Evolutionary conservation across 2,329 filamentous ascomycete genomes (phyloP).

Genomic region (Madurella mycetomatis): DNA sequence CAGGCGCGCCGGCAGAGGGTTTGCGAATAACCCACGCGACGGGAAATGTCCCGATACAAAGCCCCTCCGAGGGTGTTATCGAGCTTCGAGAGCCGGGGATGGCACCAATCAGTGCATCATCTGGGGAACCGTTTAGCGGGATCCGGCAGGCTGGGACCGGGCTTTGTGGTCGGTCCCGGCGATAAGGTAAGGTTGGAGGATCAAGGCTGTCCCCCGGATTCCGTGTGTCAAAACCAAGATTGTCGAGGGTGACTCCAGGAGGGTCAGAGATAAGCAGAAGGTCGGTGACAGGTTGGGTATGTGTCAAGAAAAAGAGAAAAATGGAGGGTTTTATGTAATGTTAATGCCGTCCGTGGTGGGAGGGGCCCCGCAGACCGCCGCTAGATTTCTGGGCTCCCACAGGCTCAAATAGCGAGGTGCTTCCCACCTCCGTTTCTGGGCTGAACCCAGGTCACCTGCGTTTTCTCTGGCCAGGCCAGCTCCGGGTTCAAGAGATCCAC

Average conservation of each 20-base stretch:
- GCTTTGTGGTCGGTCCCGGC: conserved; percentile 26
- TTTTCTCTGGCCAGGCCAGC: conserved; percentile 14
- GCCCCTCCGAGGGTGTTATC: conserved; percentile 22
- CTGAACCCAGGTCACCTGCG: conserved; percentile 26
- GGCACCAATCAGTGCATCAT: conserved; percentile 42
- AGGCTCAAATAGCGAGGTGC: conserved; percentile 25
- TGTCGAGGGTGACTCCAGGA: conserved; percentile 28
- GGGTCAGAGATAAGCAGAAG: conserved; percentile 35
- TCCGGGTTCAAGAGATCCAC: conserved; percentile 4
- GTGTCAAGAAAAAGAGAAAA: conserved; percentile 39
- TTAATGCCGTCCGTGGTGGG: conserved; percentile 33
- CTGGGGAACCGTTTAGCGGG: conserved; percentile 31
- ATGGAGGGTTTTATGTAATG: conserved; percentile 48
- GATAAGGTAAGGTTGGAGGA: conserved; percentile 32
- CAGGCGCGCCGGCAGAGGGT: conserved; percentile 6
- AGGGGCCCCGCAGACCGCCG: conserved; percentile 24
- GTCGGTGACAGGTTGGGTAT: conserved; percentile 38
- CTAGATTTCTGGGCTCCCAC: conserved; percentile 19
- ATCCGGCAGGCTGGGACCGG: conserved; percentile 38
- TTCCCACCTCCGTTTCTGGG: conserved; percentile 19
- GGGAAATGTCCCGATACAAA: conserved; percentile 27
- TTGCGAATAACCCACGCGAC: conserved; percentile 9
- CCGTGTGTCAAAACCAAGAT: conserved; percentile 28
- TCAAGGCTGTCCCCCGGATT: conserved; percentile 33
- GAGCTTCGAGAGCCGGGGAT: conserved; percentile 27